phyloP scores from a whole-genome alignment of 495 filamentous ascomycete species.

The Xanthoparmelia taractica region DNA sequence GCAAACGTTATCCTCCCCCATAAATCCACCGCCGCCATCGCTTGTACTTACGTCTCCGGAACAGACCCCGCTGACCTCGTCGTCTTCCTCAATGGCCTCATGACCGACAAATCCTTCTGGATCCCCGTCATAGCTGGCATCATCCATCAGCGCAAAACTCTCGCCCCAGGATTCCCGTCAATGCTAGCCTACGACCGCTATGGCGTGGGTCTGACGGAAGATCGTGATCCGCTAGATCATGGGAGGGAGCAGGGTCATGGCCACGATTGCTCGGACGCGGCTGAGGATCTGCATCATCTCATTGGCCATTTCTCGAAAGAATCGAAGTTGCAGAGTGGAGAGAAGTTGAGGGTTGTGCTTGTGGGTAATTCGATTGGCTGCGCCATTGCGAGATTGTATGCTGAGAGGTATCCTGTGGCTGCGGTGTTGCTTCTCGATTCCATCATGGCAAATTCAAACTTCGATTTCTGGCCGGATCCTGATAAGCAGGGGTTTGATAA shows the following conservation, averaged over 20 bases:
- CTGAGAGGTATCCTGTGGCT: constrained; percentile 39
- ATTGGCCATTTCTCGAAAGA: constrained; percentile 34
- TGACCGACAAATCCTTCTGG: constrained; percentile 46
- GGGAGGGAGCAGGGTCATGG: constrained; percentile 39
- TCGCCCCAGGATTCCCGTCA: constrained; percentile 30
- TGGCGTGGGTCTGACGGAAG: constrained; percentile 50
- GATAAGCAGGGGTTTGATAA: constrained; percentile 43
- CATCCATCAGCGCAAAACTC: constrained; percentile 23
- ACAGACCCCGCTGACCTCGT: constrained; percentile 34
- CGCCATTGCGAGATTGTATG: constrained; percentile 50
- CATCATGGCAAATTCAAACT: constrained; percentile 54
- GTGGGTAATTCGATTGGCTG: constrained; percentile 55
- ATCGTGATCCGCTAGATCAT: constrained; percentile 46
- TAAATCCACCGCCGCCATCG: constrained; percentile 30
- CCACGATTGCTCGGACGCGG: constrained; percentile 44
- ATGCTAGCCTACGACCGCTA: constrained; percentile 58
- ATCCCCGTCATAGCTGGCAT: constrained; percentile 38
- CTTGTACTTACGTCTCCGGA: constrained; percentile 27
- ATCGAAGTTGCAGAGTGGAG: constrained; percentile 21
- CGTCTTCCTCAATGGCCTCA: constrained; percentile 57
- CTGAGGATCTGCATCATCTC: constrained; percentile 47
- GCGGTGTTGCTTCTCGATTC: constrained; percentile 53
- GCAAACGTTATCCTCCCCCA: constrained; percentile 23
- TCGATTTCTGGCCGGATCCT: constrained; percentile 54
- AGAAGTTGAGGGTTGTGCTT: constrained; percentile 36